A percentile compares a stretch with the other conserved stretches of the same genome.
Evolutionary conservation across 2,329 filamentous ascomycete genomes (phyloP).

Genomic region (Colletotrichum phormii): DNA sequence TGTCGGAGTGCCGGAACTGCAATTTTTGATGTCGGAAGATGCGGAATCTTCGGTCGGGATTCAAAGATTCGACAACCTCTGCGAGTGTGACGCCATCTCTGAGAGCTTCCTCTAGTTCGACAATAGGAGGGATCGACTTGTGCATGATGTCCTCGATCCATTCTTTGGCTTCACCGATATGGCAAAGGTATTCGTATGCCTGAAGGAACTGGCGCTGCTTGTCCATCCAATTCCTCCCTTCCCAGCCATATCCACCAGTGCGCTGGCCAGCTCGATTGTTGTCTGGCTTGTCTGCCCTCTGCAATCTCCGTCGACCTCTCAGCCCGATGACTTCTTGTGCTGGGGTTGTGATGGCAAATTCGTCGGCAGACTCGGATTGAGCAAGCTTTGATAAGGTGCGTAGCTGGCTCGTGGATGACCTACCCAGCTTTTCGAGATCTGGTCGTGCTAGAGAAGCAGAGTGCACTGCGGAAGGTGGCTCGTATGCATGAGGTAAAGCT

Average conservation of each 20-base stretch:
- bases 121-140: slow-evolving; percentile 87
- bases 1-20: slow-evolving; percentile 96
- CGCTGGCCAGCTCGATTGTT: slow-evolving; percentile 59
- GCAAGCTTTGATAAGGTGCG: slow-evolving; percentile 88
- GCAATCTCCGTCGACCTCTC: slow-evolving; percentile 84
- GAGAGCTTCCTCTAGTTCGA: slow-evolving; percentile 92
- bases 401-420: slow-evolving; percentile 90
- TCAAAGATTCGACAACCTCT: slow-evolving; percentile 90
- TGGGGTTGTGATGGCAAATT: slow-evolving; percentile 82
- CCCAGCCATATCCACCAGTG: slow-evolving; percentile 74
- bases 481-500: slow-evolving; percentile 45
- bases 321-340: slow-evolving; percentile 90
- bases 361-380: slow-evolving; percentile 78
- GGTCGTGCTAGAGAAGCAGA: slow-evolving; percentile 68
- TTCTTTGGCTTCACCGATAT: slow-evolving; percentile 98
- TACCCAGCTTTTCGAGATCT: slow-evolving; percentile 84
- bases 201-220: slow-evolving; percentile 96
- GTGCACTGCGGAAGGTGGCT: slow-evolving; percentile 49
- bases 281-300: slow-evolving; percentile 72
- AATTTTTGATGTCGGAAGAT: slow-evolving; percentile 89
- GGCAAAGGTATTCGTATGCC: slow-evolving; percentile 98
- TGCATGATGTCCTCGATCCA: slow-evolving; percentile 97
- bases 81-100: slow-evolving; percentile 94
- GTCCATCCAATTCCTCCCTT: slow-evolving; percentile 97
- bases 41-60: slow-evolving; percentile 78